phyloP scores from a whole-genome alignment of 2,329 filamentous ascomycete genomes.

The Trichoderma sp. region DNA sequence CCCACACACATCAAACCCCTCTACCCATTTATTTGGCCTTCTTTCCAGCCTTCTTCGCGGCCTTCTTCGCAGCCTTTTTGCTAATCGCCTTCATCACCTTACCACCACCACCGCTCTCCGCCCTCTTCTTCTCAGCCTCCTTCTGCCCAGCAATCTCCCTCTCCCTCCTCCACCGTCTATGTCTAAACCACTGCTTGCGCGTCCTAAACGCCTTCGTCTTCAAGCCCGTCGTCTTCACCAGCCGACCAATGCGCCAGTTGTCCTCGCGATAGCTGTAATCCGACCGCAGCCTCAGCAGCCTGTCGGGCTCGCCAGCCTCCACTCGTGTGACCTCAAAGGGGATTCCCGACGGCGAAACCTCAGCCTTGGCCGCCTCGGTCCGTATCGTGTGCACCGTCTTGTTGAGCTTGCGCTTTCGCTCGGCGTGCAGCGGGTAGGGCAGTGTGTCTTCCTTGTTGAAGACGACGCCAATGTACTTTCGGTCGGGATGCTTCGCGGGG shows the following conservation, averaged over 20 bases:
- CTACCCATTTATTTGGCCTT: conserved; percentile 32
- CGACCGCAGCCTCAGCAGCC: conserved; percentile 51
- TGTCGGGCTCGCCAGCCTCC: conserved; percentile 44
- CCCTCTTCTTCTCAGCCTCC: conserved; percentile 39
- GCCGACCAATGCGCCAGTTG: conserved; percentile 59
- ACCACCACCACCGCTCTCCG: conserved; percentile 35
- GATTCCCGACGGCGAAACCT: conserved; percentile 52
- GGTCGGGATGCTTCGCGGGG: conserved; percentile 75
- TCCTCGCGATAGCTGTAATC: conserved; percentile 63
- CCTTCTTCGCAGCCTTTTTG: conserved; percentile 40
- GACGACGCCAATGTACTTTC: conserved; percentile 92
- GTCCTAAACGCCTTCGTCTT: conserved; percentile 53
- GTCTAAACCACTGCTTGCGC: conserved; percentile 51
- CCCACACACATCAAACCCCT: not conserved
- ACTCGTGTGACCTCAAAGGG: conserved; percentile 48
- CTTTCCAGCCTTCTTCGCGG: conserved; percentile 39
- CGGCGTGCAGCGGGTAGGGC: conserved; percentile 72
- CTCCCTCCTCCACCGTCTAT: conserved; percentile 46
- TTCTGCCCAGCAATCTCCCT: conserved; percentile 44
- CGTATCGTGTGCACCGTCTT: conserved; percentile 61
- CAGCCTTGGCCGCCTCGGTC: conserved; percentile 39
- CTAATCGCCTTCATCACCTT: conserved; percentile 37
- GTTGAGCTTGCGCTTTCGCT: conserved; percentile 73
- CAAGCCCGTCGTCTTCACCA: conserved; percentile 54
- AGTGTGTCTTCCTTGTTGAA: conserved; percentile 80